These are phyloP conservation scores for Ophiostoma sp. DNA, from an alignment of 2,329 filamentous ascomycete genomes.

Conservation along the genomic window DNA sequence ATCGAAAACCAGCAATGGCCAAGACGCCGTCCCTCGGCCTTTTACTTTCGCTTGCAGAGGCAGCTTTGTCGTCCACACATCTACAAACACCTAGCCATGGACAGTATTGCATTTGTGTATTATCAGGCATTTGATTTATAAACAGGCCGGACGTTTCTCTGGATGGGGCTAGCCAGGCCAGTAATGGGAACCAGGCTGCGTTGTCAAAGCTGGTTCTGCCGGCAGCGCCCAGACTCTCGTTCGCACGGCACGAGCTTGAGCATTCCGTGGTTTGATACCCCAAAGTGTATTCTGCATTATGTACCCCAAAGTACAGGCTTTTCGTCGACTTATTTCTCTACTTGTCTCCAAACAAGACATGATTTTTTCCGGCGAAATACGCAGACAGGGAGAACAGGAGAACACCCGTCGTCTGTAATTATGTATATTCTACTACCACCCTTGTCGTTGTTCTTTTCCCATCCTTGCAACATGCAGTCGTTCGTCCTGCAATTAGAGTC, in stretches of 20 bases:
- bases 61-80: neutral
- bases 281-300: too few species aligned
- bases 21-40: neutral
- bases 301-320: too few species aligned
- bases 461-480: neutral
- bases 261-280: neutral
- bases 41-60: neutral
- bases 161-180: constrained; percentile 1
- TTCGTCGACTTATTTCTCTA: too few species aligned
- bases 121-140: neutral
- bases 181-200: neutral
- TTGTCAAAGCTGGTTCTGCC: neutral
- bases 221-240: neutral
- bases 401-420: too few species aligned
- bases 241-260: constrained; percentile 1
- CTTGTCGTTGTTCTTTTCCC: neutral
- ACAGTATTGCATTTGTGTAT: neutral
- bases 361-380: neutral
- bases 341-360: too few species aligned
- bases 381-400: too few species aligned
- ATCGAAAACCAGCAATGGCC: too few species aligned
- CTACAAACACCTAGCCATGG: too few species aligned
- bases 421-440: neutral
- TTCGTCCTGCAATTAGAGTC: neutral
- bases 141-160: neutral